phyloP scores from a whole-genome alignment of 495 filamentous ascomycete genomes.

The Glarea lozoyensis region DNA sequence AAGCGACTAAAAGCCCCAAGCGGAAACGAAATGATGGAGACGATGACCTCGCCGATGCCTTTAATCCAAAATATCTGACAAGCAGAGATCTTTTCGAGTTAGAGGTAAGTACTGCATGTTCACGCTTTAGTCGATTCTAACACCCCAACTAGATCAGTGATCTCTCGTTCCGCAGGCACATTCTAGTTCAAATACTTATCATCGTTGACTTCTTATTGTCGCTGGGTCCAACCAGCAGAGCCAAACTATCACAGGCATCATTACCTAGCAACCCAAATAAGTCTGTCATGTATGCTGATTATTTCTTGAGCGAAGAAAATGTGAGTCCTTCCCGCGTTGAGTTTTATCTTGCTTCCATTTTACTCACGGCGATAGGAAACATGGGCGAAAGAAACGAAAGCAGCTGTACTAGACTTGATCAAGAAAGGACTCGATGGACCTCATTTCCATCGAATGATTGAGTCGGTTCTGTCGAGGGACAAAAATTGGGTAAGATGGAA shows the following conservation, averaged over 20 bases:
- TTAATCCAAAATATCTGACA: slow-evolving; percentile 96
- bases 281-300: slow-evolving; percentile 72
- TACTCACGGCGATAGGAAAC: slow-evolving; percentile 35
- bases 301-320: slow-evolving; percentile 71
- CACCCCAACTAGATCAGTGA: slow-evolving; percentile 61
- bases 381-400: slow-evolving; percentile 70
- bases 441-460: slow-evolving; percentile 92
- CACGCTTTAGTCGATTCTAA: background rate
- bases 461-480: slow-evolving; percentile 87
- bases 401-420: slow-evolving; percentile 68
- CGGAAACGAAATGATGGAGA: slow-evolving; percentile 59
- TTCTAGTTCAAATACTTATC: slow-evolving; percentile 90
- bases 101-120: slow-evolving; percentile 49
- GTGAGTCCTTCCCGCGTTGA: slow-evolving; percentile 34
- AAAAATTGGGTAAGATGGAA: slow-evolving; percentile 99
- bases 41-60: slow-evolving; percentile 57
- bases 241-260: slow-evolving; percentile 59
- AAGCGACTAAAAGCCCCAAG: slow-evolving; percentile 55
- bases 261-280: slow-evolving; percentile 50
- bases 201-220: slow-evolving; percentile 88
- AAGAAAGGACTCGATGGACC: slow-evolving; percentile 69
- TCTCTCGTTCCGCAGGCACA: slow-evolving; percentile 84
- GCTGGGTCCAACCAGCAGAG: slow-evolving; percentile 72
- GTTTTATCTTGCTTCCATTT: background rate
- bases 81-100: slow-evolving; percentile 90